Percentiles rank a stretch among this genome's conserved stretches.
Conservation (phyloP, 352 stramenopile genomes). For the Thalassiosira sp. region DNA sequence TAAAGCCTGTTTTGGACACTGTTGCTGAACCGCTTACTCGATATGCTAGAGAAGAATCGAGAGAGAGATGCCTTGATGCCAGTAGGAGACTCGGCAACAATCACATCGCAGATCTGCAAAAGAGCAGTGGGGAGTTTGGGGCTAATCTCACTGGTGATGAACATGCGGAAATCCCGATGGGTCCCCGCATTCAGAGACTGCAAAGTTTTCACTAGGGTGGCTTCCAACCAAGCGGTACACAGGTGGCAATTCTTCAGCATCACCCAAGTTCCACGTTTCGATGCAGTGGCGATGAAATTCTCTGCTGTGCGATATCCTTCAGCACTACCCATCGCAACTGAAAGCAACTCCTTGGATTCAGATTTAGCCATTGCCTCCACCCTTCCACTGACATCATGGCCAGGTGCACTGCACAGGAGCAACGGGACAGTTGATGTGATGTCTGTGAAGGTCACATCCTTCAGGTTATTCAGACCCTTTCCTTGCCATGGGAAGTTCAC, state of each 20-base stretch:
- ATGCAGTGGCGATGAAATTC: conserved; percentile 90
- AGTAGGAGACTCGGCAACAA: conserved; percentile 97
- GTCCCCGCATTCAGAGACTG: conserved; percentile 69
- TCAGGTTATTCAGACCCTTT: conserved; percentile 91
- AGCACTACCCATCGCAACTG: conserved; percentile 97
- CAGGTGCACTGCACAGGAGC: conserved; percentile 95
- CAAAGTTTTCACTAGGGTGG: conserved; percentile 95
- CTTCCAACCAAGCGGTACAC: conserved; percentile 94
- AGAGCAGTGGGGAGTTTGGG: conserved; percentile 94
- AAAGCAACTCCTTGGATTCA: conserved; percentile 91
- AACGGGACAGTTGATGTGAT: conserved; percentile 90
- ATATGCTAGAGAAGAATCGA: conserved; percentile 92
- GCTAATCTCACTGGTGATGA: conserved; percentile 98
- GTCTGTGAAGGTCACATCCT: conserved; percentile 90
- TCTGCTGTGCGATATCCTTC: conserved; percentile 96
- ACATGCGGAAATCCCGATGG: conserved; percentile 87
- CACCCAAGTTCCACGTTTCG: conserved; percentile 96
- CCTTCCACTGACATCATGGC: conserved; percentile 96
- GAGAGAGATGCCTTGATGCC: conserved; percentile 97
- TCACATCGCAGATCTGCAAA: conserved; percentile 94
- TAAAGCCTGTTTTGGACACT: conserved; percentile 92
- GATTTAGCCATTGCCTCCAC: conserved; percentile 93
- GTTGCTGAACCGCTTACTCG: conserved; percentile 89
- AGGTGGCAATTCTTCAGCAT: conserved; percentile 99
- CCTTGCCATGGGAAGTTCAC: conserved; percentile 92